Evolutionary conservation across 1,284 basidiomycete species (phyloP), one percentile per base, ranked within the genome.

Genomic region (Retiboletus fuscus): DNA sequence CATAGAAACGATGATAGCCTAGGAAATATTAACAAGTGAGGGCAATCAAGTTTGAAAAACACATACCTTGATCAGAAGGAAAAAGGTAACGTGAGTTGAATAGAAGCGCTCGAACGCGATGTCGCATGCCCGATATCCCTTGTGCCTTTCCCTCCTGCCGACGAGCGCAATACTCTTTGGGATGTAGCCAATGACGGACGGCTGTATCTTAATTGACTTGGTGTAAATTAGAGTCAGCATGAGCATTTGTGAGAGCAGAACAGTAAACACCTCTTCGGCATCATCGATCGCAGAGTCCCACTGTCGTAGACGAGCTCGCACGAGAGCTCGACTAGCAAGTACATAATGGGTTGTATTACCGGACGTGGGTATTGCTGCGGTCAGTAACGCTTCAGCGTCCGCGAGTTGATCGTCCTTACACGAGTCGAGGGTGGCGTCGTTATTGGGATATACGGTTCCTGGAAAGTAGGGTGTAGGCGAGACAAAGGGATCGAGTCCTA

Each of bases 21-120:
- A n/a, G 34, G 4, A 34, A 34, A 34, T 34, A 34, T 34, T 5
- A 34, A 8, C 34, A 34, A 34, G 5, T 34, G 34, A 34, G 8
- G 34, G 34, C 34, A 34, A 34, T 34, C 34, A 34, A 34, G 34
- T 34, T 34, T 8, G 34, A 34, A 34, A 34, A 34, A 34, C 34
- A 34, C 34, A 67, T n/a, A 30, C 69, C 49, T 66, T 66, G 15
- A 70, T 8, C 2, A 70, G 34, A 20, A 65, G 62, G 10, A 70
- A 57, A 34, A 55, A 46, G 20, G 3, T 47, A 6, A 58, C 30
- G 13, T 61, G 62, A 6, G n/a, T 16, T 28, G 61, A 47, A 26
- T 68, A 28, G 20, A 28, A 61, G 43, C 28, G 44, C 10, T 58
- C 28, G 39, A 57, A 62, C 12, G 62, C 62, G 15, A 39, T 61